Percentiles rank a stretch among this genome's conserved stretches.
Evolutionary conservation across 495 filamentous ascomycete genomes (phyloP).

Genomic region (Glarea lozoyensis): DNA sequence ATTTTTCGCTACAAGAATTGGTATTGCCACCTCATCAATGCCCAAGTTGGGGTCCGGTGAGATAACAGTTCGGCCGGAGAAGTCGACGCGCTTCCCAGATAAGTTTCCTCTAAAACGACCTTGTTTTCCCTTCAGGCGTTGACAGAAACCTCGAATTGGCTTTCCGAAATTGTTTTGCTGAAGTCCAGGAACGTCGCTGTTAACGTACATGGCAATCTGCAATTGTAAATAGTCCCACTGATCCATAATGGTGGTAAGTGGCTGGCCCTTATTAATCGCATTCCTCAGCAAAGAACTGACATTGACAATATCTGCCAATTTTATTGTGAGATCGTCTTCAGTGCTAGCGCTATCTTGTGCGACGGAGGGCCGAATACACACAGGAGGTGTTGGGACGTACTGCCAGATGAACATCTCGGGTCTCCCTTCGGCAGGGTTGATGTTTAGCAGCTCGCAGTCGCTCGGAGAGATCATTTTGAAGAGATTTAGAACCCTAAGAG

Average conservation of each 20-base stretch:
- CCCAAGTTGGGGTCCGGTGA: slow-evolving; percentile 91
- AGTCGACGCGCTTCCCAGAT: slow-evolving; percentile 97
- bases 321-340: slow-evolving; percentile 93
- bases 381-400: slow-evolving; percentile 85
- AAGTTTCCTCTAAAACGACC: slow-evolving; percentile 94
- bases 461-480: slow-evolving; percentile 77
- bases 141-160: slow-evolving; percentile 84
- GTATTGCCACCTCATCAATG: slow-evolving; percentile 90
- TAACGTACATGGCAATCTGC: slow-evolving; percentile 94
- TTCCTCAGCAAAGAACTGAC: slow-evolving; percentile 76
- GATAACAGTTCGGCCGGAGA: slow-evolving; percentile 95
- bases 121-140: slow-evolving; percentile 93
- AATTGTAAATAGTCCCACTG: slow-evolving; percentile 96
- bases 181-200: slow-evolving; percentile 89
- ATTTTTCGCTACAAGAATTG: slow-evolving; percentile 80
- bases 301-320: slow-evolving; percentile 86
- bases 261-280: slow-evolving; percentile 69
- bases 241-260: slow-evolving; percentile 87
- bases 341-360: slow-evolving; percentile 84
- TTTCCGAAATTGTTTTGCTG: slow-evolving; percentile 66
- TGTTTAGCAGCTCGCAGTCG: slow-evolving; percentile 85
- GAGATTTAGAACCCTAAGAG: slow-evolving; percentile 76
- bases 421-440: slow-evolving; percentile 77
- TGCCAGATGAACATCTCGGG: slow-evolving; percentile 99
- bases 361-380: slow-evolving; percentile 89